A percentile compares a stretch with the other conserved stretches of the same genome.
phyloP scores from a whole-genome alignment of 202 grass and related monocot genomes.

The Dendrocalamus latiflorus region DNA sequence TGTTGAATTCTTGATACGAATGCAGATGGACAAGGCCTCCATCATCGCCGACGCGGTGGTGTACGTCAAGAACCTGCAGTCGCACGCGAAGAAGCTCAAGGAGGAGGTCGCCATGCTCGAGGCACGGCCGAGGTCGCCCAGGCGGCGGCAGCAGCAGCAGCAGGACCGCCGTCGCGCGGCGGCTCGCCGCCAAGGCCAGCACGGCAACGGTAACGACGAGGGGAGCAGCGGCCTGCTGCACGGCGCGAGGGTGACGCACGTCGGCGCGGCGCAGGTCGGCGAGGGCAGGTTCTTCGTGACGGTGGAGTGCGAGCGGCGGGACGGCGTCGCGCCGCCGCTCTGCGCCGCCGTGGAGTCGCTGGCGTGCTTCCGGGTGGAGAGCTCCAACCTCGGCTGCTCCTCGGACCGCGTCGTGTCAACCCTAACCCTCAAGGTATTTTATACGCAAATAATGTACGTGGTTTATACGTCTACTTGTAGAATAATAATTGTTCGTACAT shows the following conservation, averaged over 20 bases:
- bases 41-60: conserved; percentile 76
- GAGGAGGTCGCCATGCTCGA: conserved; percentile 57
- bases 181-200: background rate
- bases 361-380: conserved; percentile 40
- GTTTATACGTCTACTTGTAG: background rate
- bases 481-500: background rate
- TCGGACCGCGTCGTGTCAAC: conserved; percentile 43
- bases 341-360: conserved; percentile 61
- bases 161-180: background rate
- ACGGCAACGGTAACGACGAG: background rate
- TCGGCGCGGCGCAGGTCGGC: conserved; percentile 40
- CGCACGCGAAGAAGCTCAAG: conserved; percentile 51
- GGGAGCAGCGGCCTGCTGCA: background rate
- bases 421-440: conserved; percentile 53
- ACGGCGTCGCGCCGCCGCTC: conserved; percentile 42
- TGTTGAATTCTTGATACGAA: too few species aligned
- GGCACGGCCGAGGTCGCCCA: conserved; percentile 3
- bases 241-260: conserved; percentile 29
- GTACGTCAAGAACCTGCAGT: conserved; percentile 65
- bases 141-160: background rate
- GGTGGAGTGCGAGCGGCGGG: conserved; percentile 51
- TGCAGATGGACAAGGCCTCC: conserved; percentile 88
- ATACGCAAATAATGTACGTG: background rate
- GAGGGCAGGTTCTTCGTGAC: conserved; percentile 54
- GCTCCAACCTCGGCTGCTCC: conserved; percentile 39